Evolutionary conservation across 2,329 filamentous ascomycete species (phyloP).

Genomic region (Trichoderma hamatum): DNA sequence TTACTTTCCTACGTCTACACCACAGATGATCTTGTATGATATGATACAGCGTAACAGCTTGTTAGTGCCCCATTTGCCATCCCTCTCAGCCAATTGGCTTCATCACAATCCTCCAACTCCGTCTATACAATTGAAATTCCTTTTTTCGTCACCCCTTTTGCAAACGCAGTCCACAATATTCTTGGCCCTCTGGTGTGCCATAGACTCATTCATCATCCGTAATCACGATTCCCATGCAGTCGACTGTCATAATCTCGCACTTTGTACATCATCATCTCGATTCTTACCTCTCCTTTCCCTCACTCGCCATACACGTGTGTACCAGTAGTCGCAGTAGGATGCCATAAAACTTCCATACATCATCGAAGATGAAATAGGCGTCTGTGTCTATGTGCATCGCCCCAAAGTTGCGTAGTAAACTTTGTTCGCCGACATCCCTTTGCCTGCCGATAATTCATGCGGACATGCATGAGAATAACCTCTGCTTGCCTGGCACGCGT

Average conservation of each 20-base stretch:
- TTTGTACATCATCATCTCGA: background rate
- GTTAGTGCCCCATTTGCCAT: background rate
- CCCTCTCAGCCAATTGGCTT: background rate
- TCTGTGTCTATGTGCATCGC: conserved; percentile 34
- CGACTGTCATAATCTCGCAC: background rate
- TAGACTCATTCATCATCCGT: background rate
- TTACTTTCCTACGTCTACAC: background rate
- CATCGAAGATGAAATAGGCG: conserved; percentile 31
- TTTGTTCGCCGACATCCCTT: conserved; percentile 30
- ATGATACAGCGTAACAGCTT: background rate
- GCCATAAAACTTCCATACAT: background rate
- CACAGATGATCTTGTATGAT: background rate
- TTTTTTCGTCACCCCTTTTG: background rate
- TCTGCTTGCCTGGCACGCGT: conserved; percentile 51
- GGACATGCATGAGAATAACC: conserved; percentile 48
- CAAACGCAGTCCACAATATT: background rate
- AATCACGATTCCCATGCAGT: background rate
- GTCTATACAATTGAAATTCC: background rate
- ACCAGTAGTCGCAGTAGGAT: background rate
- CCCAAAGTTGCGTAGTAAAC: conserved; percentile 39
- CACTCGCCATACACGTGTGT: background rate
- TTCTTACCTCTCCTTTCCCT: background rate
- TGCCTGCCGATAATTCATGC: conserved; percentile 37
- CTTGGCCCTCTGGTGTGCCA: background rate
- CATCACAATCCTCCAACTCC: background rate